Evolutionary conservation across 2,329 filamentous ascomycete species (phyloP), one percentile per base, ranked within the genome.

Genomic region (Penicillium sp.): DNA sequence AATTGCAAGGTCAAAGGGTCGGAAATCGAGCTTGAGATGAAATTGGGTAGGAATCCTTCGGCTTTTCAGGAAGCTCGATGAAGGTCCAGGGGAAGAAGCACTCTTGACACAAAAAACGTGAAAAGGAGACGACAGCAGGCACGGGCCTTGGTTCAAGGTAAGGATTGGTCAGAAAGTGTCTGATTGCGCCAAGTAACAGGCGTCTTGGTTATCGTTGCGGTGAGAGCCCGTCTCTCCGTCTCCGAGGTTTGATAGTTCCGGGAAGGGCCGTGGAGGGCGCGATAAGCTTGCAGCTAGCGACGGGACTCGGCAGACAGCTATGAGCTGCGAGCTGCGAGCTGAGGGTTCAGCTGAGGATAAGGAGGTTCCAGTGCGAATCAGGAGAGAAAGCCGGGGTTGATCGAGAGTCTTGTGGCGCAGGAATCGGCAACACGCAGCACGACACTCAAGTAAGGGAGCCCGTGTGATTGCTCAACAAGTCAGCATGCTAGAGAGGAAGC

Each of bases 161-260:
- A 41, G 50, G 52, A 57, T 49, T 53, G 50, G 45, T 35, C 38
- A 46, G 24, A 46, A 46, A 49, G 50, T 52, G 41, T 48, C 47
- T 44, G 49, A 42, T 42, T 41, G 46, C 41, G 24, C 43, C 31
- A 41, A 41, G 27, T 35, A 44, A 42, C 24, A 40, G 40, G 39
- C 23, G 46, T 44, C 48, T 37, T 32, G 15, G 55, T 56, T 59
- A 58, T 60, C 54, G 54, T 59, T 61, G 56, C 57, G 58, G 57
- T 61, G 57, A 57, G 52, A 46, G 41, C 32, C 42, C 35, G 42
- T 20, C 18, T 43, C 46, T 27, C 42, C 35, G 42, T 20, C 18
- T 43, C 46, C 42, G 47, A 39, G 39, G 50, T 44, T 47, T 47
- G n/a, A 31, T 18, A 44, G 44, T 42, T 41, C 50, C 50, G 46